Base-by-base conservation (phyloP, 805 yeast genomes). In the Kockiozyma suomiensis region DNA sequence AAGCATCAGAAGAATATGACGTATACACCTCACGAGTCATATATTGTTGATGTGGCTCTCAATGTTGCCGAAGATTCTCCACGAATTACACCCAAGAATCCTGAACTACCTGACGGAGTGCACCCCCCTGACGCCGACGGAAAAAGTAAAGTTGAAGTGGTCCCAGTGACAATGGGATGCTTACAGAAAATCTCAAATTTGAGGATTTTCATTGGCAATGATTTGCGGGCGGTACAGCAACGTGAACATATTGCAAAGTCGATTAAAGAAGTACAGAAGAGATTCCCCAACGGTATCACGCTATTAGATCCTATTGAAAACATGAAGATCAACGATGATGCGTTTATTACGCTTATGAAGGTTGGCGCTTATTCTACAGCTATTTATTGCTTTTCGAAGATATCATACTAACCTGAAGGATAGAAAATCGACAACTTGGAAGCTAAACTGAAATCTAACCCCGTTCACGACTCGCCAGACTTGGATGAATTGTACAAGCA, bases 221-320 rank as follows among this genome's bases (percentile, higher is more conserved):
- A 87, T 58, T 79, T 91, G 66, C 84, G 67, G 78, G 50, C 71
- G 13, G 59, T 68, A 12, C 66, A 68, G 45, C 73, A 72, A 52
- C 78, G 86, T 76, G 78, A 84, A 76, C 71, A 84, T 70, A 79
- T 85, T 71, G 78, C 78, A 43, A 89, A 89, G 71, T 86, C 96
- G 6, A 76, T 94, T 69, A 80, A 79, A 54, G 97, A 94, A 73
- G 90, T 91, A 62, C 82, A 84, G 35, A 83, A 86, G 67, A 84
- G 96, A 74, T 86, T 91, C 70, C 91, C 96, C 10, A 94, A 90
- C 71, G 97, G 97, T 0, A 79, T 94, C 37, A 97, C 98, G n/a
- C 71, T 85, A 47, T 80, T 94, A 73, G 97, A 94, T 74, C 98
- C 99, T 3, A 78, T 94, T 40, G 86, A 85, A 62, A 90, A 88